Base-by-base conservation (phyloP, 371 early-diverging fungal species). In the Syncephalastrum monosporum region DNA sequence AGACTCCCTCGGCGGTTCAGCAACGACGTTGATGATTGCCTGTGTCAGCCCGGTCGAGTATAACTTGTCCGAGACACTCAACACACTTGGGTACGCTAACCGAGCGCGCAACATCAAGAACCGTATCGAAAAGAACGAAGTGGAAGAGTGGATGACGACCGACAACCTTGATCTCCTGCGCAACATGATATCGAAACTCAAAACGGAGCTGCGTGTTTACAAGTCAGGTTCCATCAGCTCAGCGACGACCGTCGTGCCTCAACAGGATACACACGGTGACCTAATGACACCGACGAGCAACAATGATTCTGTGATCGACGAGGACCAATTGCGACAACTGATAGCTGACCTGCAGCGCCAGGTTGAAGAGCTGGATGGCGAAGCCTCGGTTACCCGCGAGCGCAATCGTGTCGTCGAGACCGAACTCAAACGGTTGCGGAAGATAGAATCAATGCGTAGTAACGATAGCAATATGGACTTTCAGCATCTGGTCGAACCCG, bases 1-100 rank as follows among this genome's bases (percentile, higher is more conserved):
- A 76, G 95, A 96, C 67, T 96, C 96, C 41, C 75, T 99, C 33
- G 97, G 97, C 53, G 99, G 98, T 16, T 95, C 91, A 59, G 86
- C 92, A 27, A 84, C 89, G 50, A 92, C 97, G 0, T 72, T 97
- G 16, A 95, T 98, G 95, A 86, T 98, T 56, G 96, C 96, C 3
- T 97, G 97, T 79, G 89, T 93, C 4, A 86, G 89, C 59, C 91
- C 94, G 1, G 84, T 88, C 4, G 90, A 91, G 58, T 69, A 70
- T 41, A 91, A 93, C 74, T 81, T 92, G 60, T 82, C 87, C 25
- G 99, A 99, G 69, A 94, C 99, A n/a, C 65, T 79, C 56, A 96
- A 92, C 66, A 97, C 98, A 4, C 80, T 98, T 17, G 87, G 90
- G 59, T 99, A 96, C 63, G 97, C 97, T 6, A 91, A 91, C 59